Conservation (phyloP, 164 flowering plant genomes). For the Vitis rupestris region DNA sequence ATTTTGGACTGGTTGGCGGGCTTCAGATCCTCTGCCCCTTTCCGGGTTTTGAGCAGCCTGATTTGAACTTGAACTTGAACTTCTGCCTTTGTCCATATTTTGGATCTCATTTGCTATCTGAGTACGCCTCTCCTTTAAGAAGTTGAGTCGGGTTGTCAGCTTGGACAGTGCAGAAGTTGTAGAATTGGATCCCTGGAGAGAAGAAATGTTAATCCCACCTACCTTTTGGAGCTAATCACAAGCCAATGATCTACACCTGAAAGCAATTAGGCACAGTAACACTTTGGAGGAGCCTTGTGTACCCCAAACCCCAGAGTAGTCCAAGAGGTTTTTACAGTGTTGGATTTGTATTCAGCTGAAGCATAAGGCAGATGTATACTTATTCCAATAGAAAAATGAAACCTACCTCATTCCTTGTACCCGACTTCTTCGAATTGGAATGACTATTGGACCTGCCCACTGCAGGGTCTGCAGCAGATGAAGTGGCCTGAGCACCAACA, state of each 20-base stretch:
- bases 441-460: conserved; percentile 12
- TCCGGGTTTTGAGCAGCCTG: conserved; percentile 22
- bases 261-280: no score
- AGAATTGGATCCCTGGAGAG: conserved; percentile 45
- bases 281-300: no score
- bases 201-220: conserved; percentile 5
- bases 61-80: conserved; percentile 5
- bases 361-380: no score
- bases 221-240: background rate
- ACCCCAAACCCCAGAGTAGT: no score
- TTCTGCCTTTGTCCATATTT: conserved; percentile 35
- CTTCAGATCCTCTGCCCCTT: conserved; percentile 24
- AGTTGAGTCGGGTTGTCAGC: conserved; percentile 73
- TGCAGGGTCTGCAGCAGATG: conserved; percentile 14
- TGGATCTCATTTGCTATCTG: conserved; percentile 71
- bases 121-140: conserved; percentile 70
- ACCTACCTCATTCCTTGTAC: conserved; percentile 48
- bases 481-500: conserved; percentile 6
- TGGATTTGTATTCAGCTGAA: no score
- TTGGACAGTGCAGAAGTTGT: conserved; percentile 68
- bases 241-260: no score
- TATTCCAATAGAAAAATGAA: background rate
- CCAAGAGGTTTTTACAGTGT: no score
- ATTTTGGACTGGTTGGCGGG: conserved; percentile 9
- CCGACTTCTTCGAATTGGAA: conserved; percentile 27